Conservation (phyloP, 2,329 filamentous ascomycete species). For the Endoconidiophora polonica region DNA sequence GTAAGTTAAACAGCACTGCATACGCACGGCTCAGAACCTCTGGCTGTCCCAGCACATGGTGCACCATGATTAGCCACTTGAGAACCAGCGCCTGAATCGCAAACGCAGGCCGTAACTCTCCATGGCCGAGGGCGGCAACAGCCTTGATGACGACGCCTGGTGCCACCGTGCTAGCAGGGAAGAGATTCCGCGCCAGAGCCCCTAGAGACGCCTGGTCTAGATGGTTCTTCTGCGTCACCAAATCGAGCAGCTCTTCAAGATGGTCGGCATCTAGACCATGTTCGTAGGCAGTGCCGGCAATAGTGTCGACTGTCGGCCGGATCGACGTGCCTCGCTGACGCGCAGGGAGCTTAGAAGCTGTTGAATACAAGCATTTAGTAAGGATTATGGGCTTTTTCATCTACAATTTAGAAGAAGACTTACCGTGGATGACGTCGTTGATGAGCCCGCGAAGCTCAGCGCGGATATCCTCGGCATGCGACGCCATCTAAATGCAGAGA, state of each 20-base stretch:
- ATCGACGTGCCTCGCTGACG: conserved; percentile 49
- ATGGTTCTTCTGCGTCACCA: conserved; percentile 48
- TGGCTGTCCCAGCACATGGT: conserved; percentile 51
- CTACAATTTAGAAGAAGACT: neutral
- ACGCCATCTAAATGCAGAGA: conserved; percentile 5
- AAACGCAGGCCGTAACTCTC: conserved; percentile 55
- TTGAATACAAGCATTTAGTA: neutral
- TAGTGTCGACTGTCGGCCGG: conserved; percentile 44
- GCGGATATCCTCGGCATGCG: conserved; percentile 16
- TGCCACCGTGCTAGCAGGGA: conserved; percentile 50
- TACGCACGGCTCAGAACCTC: conserved; percentile 52
- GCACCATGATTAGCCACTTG: conserved; percentile 63
- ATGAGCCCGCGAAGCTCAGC: conserved; percentile 22
- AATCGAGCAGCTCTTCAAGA: conserved; percentile 45
- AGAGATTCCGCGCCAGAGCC: conserved; percentile 55
- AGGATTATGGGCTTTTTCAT: neutral
- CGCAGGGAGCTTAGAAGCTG: conserved; percentile 43
- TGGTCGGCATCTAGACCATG: conserved; percentile 45
- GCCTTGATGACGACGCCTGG: conserved; percentile 45
- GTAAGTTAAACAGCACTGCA: conserved; percentile 59
- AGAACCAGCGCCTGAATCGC: conserved; percentile 54
- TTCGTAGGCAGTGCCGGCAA: conserved; percentile 48
- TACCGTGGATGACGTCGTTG: conserved; percentile 21
- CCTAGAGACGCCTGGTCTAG: conserved; percentile 62
- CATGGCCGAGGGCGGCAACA: conserved; percentile 60